phyloP scores from a whole-genome alignment of 495 filamentous ascomycete species.

The Daldinia childiae region DNA sequence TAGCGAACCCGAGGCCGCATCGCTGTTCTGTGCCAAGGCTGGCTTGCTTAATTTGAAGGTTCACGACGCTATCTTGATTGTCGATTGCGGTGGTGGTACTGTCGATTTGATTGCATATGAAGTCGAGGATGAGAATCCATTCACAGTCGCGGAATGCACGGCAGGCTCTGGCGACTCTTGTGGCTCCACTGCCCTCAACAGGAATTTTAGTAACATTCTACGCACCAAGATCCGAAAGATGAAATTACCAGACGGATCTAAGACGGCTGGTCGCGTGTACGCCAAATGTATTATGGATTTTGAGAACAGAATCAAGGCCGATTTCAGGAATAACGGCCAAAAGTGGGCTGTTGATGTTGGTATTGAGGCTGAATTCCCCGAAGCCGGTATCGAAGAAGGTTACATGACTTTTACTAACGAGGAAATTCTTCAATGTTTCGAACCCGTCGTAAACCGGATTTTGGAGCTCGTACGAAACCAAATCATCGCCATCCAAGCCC shows the following conservation, averaged over 20 bases:
- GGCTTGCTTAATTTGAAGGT: conserved; percentile 77
- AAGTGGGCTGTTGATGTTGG: conserved; percentile 82
- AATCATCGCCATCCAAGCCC: conserved; percentile 81
- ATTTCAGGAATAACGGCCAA: conserved; percentile 82
- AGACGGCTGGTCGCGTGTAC: conserved; percentile 77
- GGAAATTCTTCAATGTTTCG: conserved; percentile 81
- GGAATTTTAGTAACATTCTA: conserved; percentile 79
- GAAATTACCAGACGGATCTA: conserved; percentile 79
- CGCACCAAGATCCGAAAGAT: conserved; percentile 81
- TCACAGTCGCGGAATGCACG: conserved; percentile 78
- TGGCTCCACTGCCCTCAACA: conserved; percentile 76
- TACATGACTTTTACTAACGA: conserved; percentile 88
- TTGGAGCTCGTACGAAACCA: conserved; percentile 78
- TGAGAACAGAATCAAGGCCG: conserved; percentile 80
- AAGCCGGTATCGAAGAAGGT: conserved; percentile 78
- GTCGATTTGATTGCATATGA: conserved; percentile 82
- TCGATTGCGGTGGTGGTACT: conserved; percentile 79
- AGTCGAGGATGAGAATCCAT: conserved; percentile 78
- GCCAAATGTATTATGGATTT: conserved; percentile 86
- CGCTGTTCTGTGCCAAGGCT: conserved; percentile 78
- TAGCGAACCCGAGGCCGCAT: conserved; percentile 76
- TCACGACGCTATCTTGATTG: conserved; percentile 77
- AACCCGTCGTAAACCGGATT: conserved; percentile 77
- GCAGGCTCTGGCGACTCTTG: conserved; percentile 79
- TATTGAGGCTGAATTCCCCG: conserved; percentile 80